Evolutionary conservation across 2,329 filamentous ascomycete genomes (phyloP).

Genomic region (Mycosphaerella sp.): DNA sequence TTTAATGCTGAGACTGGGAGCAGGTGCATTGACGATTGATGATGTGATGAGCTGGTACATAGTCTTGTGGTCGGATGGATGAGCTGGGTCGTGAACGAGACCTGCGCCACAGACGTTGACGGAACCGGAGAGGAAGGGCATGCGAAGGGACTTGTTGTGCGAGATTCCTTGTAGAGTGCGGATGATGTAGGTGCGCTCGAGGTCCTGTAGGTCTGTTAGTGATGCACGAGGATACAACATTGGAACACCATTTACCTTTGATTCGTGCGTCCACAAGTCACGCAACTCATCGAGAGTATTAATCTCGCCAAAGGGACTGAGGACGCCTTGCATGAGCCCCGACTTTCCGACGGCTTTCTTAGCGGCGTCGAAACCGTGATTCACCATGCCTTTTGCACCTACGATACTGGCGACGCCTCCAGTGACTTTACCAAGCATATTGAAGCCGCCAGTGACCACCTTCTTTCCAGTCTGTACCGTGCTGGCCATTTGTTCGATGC

Average conservation of each 20-base stretch:
- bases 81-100: constrained; percentile 85
- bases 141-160: constrained; percentile 89
- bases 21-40: constrained; percentile 83
- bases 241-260: constrained; percentile 54
- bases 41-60: constrained; percentile 99
- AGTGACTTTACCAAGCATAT: constrained; percentile 89
- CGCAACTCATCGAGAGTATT: constrained; percentile 90
- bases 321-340: constrained; percentile 88
- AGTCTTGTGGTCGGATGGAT: constrained; percentile 91
- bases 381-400: constrained; percentile 86
- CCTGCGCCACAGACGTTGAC: constrained; percentile 90
- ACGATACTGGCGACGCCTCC: constrained; percentile 93
- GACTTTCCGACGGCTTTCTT: constrained; percentile 96
- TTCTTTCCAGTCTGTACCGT: constrained; percentile 94
- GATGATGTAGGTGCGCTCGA: constrained; percentile 94
- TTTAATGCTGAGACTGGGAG: constrained; percentile 78
- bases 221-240: background rate
- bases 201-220: constrained; percentile 52
- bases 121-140: constrained; percentile 92
- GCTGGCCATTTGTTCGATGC: constrained; percentile 82
- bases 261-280: constrained; percentile 97
- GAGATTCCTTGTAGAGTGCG: constrained; percentile 91
- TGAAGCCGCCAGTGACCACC: constrained; percentile 92
- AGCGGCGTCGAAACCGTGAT: constrained; percentile 85
- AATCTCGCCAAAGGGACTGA: constrained; percentile 94